phyloP scores from a whole-genome alignment of 306 rosid genomes.

The Sphenostylis stenocarpa region DNA sequence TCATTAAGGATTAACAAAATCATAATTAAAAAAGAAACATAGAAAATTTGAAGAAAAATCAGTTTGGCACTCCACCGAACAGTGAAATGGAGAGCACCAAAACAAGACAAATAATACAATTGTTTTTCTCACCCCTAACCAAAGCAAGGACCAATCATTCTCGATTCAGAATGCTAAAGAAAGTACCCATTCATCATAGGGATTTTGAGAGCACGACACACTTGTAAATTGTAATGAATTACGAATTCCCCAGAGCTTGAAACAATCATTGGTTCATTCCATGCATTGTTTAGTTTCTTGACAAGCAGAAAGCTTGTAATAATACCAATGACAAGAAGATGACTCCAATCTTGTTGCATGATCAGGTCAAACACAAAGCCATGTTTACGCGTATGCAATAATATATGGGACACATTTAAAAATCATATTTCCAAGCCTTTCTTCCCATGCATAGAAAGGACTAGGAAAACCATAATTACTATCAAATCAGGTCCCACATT shows the following conservation, averaged over 20 bases:
- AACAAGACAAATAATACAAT: background rate
- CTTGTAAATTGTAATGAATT: too few relatives aligned
- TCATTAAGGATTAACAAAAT: background rate
- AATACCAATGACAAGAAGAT: background rate
- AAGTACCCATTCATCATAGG: background rate
- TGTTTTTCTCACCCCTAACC: background rate
- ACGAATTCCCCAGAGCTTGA: background rate
- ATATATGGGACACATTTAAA: background rate
- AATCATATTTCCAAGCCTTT: background rate
- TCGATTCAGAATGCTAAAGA: slow-evolving; percentile 6
- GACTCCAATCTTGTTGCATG: background rate
- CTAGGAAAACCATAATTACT: background rate
- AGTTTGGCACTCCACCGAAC: background rate
- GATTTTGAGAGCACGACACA: background rate
- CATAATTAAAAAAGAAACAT: background rate
- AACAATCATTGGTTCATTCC: slow-evolving; percentile 26
- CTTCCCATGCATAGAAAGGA: background rate
- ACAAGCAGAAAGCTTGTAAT: slow-evolving; percentile 20
- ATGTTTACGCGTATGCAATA: background rate
- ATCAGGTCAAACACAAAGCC: background rate
- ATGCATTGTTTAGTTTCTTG: slow-evolving; percentile 8
- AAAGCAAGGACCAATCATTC: slow-evolving; percentile 33
- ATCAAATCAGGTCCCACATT: background rate
- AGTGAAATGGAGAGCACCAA: slow-evolving; percentile 23
- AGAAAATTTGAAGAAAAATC: background rate